Evolutionary conservation across 352 stramenopile species (phyloP).

Genomic region (Globisporangium heterothallicum): DNA sequence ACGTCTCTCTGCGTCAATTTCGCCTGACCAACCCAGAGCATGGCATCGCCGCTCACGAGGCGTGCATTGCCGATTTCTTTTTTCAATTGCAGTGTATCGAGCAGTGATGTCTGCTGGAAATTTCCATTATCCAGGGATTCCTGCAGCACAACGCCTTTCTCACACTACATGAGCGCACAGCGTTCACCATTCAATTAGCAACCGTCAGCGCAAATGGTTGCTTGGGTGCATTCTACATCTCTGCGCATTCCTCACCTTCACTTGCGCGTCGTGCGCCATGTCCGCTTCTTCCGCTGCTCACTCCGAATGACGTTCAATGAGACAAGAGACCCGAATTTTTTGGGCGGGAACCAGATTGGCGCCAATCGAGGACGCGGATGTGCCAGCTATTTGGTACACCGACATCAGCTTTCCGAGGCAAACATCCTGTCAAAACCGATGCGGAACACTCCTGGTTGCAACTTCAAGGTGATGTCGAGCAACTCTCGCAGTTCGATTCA

Average conservation of each 20-base stretch:
- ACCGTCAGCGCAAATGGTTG: too few species aligned
- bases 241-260: slow-evolving; percentile 14
- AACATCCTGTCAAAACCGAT: background rate
- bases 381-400: background rate
- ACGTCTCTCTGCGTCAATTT: slow-evolving; percentile 43
- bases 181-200: background rate
- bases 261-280: slow-evolving; percentile 9
- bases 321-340: slow-evolving; percentile 1
- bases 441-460: background rate
- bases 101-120: slow-evolving; percentile 28
- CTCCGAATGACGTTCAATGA: background rate
- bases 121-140: slow-evolving; percentile 38
- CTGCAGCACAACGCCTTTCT: slow-evolving; percentile 49
- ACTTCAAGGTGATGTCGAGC: slow-evolving; percentile 4
- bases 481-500: too few species aligned
- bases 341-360: slow-evolving; percentile 8
- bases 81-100: slow-evolving; percentile 46
- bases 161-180: slow-evolving; percentile 30
- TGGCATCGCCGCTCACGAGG: slow-evolving; percentile 58
- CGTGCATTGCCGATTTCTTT: slow-evolving; percentile 81
- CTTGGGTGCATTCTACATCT: too few species aligned
- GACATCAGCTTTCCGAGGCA: background rate
- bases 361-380: slow-evolving; percentile 7
- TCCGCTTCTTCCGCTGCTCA: background rate
- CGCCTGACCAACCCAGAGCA: slow-evolving; percentile 65